A percentile compares a stretch with the other conserved stretches of the same genome.
Conservation (phyloP, 345 rosid genomes). For the Reutealis trisperma region DNA sequence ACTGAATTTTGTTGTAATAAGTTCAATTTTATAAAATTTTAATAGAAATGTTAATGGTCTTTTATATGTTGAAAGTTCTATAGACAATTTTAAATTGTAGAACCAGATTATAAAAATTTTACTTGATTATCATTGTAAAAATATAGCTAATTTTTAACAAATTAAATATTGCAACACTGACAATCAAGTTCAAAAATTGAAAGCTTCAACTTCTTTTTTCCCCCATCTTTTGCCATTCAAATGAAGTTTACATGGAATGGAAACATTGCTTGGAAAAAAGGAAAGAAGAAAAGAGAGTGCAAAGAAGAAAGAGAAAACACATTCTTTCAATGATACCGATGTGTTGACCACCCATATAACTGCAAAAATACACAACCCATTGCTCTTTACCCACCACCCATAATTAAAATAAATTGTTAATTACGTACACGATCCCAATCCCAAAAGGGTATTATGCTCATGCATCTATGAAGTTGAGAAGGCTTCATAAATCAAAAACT, state of each 20-base stretch:
- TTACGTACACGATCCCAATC: conserved; percentile 9
- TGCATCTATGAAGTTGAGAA: neutral
- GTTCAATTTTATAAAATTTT: too few species aligned
- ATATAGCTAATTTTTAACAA: too few species aligned
- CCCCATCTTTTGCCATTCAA: neutral
- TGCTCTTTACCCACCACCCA: conserved; percentile 31
- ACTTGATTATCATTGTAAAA: too few species aligned
- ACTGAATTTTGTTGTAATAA: too few species aligned
- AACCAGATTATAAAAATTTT: too few species aligned
- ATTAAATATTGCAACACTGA: too few species aligned
- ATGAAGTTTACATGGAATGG: too few species aligned
- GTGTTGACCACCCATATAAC: conserved; percentile 27
- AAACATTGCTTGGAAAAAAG: neutral
- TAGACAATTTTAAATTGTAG: too few species aligned
- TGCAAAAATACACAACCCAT: conserved; percentile 20
- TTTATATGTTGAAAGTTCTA: too few species aligned
- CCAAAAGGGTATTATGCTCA: neutral
- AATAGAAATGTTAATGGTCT: too few species aligned
- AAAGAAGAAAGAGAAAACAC: neutral
- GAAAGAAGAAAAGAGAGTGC: neutral
- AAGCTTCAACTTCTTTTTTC: neutral
- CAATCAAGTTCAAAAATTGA: too few species aligned
- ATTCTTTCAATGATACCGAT: conserved; percentile 17
- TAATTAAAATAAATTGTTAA: conserved; percentile 8
- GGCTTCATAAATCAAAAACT: conserved; percentile 11